Evolutionary conservation across 345 rosid genomes (phyloP).

Genomic region (Camelina laxa): DNA sequence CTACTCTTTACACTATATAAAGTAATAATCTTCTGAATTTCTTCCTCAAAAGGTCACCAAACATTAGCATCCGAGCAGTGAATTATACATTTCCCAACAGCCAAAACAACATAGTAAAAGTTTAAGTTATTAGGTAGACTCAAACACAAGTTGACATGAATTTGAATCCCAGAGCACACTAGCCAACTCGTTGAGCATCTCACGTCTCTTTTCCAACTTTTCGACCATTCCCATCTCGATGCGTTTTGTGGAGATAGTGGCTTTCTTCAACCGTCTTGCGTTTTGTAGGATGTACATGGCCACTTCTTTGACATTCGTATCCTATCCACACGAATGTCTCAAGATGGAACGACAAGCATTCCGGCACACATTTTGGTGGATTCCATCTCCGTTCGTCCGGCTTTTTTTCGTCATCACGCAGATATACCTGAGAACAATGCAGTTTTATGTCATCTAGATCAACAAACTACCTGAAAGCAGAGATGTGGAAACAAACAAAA

Average conservation of each 20-base stretch:
- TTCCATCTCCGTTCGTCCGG: neutral
- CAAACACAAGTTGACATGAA: neutral
- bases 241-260: neutral
- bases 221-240: neutral
- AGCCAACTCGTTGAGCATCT: neutral
- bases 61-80: neutral
- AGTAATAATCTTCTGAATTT: too few relatives aligned
- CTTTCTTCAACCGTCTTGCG: neutral
- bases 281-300: constrained; percentile 8
- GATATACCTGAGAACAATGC: neutral
- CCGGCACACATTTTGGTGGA: constrained; percentile 15
- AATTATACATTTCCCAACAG: neutral
- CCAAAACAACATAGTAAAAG: neutral
- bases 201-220: neutral
- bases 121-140: neutral
- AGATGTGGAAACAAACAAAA: neutral
- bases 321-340: constrained; percentile 2
- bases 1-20: neutral
- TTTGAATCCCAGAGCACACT: neutral
- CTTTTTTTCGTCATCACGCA: too few relatives aligned
- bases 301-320: constrained; percentile 5
- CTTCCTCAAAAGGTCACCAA: neutral
- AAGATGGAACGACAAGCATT: constrained; percentile 17
- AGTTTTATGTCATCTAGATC: neutral
- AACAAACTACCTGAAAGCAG: neutral